These are phyloP conservation scores for Phaeodactylum tricornutum DNA, from an alignment of 108 stramenopile genomes.

Conservation along the genomic window DNA sequence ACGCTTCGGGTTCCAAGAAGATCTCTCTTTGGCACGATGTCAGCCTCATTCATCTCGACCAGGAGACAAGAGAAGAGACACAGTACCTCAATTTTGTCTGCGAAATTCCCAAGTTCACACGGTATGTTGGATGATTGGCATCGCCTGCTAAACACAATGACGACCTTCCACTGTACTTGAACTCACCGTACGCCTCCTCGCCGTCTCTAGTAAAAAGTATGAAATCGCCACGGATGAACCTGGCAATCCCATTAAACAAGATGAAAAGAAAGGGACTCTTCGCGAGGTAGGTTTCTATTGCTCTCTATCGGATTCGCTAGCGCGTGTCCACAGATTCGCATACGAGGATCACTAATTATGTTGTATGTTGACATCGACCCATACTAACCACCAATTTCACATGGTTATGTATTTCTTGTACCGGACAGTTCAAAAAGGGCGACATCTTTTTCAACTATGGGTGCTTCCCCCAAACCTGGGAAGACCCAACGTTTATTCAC, in stretches of 20 bases:
- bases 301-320: no score
- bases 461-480: slow-evolving; percentile 96
- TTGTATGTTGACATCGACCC: no score
- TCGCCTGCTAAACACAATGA: neutral
- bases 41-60: slow-evolving; percentile 59
- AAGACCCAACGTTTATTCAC: slow-evolving; percentile 90
- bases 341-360: no score
- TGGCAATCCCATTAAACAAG: slow-evolving; percentile 96
- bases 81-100: slow-evolving; percentile 88
- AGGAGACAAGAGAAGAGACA: slow-evolving; percentile 51
- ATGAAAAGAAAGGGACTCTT: slow-evolving; percentile 87
- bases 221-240: slow-evolving; percentile 94
- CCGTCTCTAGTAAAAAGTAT: slow-evolving; percentile 73
- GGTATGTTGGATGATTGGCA: slow-evolving; percentile 12
- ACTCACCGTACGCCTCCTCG: slow-evolving; percentile 2
- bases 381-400: no score
- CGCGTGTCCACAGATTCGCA: neutral
- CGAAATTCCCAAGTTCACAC: slow-evolving; percentile 95
- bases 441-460: slow-evolving; percentile 99
- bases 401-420: slow-evolving; percentile 43
- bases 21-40: slow-evolving; percentile 91
- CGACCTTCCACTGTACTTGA: neutral
- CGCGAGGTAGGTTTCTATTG: slow-evolving; percentile 69
- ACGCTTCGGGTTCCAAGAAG: slow-evolving; percentile 32
- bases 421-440: slow-evolving; percentile 72